Evolutionary conservation across 495 filamentous ascomycete species (phyloP).

Genomic region (Trichoderma parareesei): DNA sequence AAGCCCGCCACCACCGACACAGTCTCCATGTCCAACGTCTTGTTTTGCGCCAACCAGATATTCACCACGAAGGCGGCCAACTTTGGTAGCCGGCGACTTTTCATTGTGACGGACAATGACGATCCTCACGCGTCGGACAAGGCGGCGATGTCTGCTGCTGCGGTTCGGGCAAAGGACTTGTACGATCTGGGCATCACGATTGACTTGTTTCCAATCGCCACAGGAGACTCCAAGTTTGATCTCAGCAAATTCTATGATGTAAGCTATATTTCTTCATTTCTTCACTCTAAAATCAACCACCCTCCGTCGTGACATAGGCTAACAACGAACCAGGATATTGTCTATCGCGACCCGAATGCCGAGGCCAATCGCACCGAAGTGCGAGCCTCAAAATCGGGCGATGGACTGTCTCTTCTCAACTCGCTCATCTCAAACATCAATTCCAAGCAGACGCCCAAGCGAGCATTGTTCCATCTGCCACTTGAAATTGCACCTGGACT

Average conservation of each 20-base stretch:
- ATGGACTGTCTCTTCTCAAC: conserved; percentile 73
- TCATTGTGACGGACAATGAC: conserved; percentile 94
- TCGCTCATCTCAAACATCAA: conserved; percentile 85
- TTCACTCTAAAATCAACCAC: neutral
- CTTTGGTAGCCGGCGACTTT: conserved; percentile 83
- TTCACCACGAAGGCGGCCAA: conserved; percentile 94
- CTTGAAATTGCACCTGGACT: conserved; percentile 81
- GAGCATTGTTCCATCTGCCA: conserved; percentile 76
- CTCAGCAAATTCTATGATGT: conserved; percentile 87
- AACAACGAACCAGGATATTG: conserved; percentile 55
- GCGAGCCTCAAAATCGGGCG: conserved; percentile 46
- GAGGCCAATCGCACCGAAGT: conserved; percentile 47
- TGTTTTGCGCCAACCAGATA: conserved; percentile 94
- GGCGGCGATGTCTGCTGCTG: conserved; percentile 60
- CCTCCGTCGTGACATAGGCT: conserved; percentile 11
- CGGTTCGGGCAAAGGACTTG: conserved; percentile 84
- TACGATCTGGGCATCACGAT: conserved; percentile 92
- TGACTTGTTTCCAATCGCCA: conserved; percentile 88
- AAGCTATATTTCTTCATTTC: conserved; percentile 16
- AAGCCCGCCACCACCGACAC: conserved; percentile 54
- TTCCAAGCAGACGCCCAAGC: conserved; percentile 79
- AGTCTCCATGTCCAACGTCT: conserved; percentile 77
- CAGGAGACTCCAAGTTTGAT: conserved; percentile 67
- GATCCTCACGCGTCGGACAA: conserved; percentile 72
- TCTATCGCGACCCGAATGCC: conserved; percentile 57